These are phyloP conservation scores for Coemansia interrupta DNA, from an alignment of 192 early-diverging fungal genomes.

Conservation along the genomic window DNA sequence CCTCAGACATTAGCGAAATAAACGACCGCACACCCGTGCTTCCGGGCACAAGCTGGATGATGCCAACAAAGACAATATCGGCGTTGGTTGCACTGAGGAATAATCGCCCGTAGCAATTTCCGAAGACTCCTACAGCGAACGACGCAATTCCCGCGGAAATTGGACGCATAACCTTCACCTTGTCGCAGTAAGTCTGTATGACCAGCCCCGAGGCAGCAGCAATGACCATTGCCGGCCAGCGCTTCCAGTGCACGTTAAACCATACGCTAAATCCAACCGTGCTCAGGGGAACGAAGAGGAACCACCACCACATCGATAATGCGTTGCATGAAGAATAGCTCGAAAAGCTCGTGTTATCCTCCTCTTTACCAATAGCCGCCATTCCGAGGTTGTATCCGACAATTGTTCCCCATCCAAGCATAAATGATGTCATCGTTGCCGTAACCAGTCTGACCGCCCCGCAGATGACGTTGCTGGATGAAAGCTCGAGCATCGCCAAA, in stretches of 20 bases:
- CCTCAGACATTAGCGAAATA: conserved; percentile 56
- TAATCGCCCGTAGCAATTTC: conserved; percentile 69
- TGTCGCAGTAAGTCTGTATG: conserved; percentile 56
- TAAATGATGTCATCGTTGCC: conserved; percentile 71
- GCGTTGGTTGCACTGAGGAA: conserved; percentile 59
- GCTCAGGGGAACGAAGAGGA: conserved; percentile 55
- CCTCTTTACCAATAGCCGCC: conserved; percentile 48
- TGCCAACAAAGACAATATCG: conserved; percentile 67
- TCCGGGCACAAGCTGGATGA: conserved; percentile 76
- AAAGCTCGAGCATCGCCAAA: conserved; percentile 73
- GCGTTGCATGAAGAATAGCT: conserved; percentile 18
- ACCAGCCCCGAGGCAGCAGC: conserved; percentile 64
- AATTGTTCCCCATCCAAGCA: conserved; percentile 64
- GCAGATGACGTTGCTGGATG: conserved; percentile 77
- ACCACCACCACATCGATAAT: conserved; percentile 45
- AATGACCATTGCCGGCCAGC: conserved; percentile 66
- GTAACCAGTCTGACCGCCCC: conserved; percentile 75
- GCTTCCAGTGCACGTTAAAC: conserved; percentile 54
- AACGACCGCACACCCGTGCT: conserved; percentile 61
- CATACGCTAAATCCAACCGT: conserved; percentile 53
- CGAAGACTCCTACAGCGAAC: conserved; percentile 69
- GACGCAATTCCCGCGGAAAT: conserved; percentile 61
- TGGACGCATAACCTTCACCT: conserved; percentile 49
- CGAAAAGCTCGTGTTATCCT: conserved; percentile 5
- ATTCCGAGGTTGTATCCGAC: conserved; percentile 58